Evolutionary conservation across 805 yeast species (phyloP), one percentile per base, ranked within the genome.

Genomic region (Metschnikowia noctiluminum): DNA sequence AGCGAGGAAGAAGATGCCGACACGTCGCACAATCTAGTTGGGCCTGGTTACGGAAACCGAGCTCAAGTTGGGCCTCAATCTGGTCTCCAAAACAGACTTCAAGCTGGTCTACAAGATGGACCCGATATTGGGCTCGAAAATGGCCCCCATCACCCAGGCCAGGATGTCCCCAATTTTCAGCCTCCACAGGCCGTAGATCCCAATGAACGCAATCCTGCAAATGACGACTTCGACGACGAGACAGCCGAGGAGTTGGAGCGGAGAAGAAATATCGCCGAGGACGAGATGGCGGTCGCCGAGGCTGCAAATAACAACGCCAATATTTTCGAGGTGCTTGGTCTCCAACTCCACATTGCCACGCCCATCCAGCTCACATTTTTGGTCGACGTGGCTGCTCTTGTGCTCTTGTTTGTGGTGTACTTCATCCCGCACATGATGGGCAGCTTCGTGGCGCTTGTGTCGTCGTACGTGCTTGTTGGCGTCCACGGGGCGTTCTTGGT

Each of bases 401-500:
- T 66, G 2, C 76, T 74, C 49, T 57, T 79, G 35, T 63, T 74
- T 30, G 39, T 70, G 12, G 65, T 77, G 0, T 81, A 79, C 55
- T 63, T 76, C 14, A 51, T 78, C 2, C 85, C 86, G 10, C 74
- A 78, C 7, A 56, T 73, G 38, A 40, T 77, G 3, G 85, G 85
- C 9, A 58, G 61, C 27, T 45, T 52, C 35, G 44, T 45, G 12
- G 48, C 48, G n/a, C 38, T 46, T 4, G 36, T 41, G 21, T 26
- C 34, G 14, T 16, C 41, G 46, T 42, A 38, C 16, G 35, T 37
- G 28, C n/a, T 35, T 12, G 28, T 38, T 14, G 56, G 48, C 5
- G 21, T 47, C 26, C 16, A 41, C 21, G 45, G 42, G 21, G 35
- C 41, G n/a, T 40, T 48, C 15, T 21, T 49, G 7, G 10, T 26